Base-by-base conservation (phyloP, 2,329 filamentous ascomycete genomes). In the Colletotrichum magnum region DNA sequence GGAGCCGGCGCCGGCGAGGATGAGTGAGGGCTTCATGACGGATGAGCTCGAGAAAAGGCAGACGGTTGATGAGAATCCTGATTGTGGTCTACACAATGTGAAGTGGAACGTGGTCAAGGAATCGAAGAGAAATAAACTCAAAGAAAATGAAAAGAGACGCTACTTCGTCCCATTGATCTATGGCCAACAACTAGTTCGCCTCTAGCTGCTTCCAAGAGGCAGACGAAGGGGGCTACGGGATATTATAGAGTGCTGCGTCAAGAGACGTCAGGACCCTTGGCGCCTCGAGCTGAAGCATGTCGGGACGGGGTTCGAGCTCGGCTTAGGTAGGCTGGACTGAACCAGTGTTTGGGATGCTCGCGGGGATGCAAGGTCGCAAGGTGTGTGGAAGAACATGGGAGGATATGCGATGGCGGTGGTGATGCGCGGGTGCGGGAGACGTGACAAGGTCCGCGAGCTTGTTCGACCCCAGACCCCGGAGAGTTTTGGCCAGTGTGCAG, bases 271-370 rank as follows among this genome's bases (percentile, higher is more conserved):
- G 43, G 64, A 59, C 66, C 62, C 62, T 66, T 60, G 62, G 56
- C 51, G 56, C 50, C 26, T 51, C 62, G 45, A 45, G 50, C 47
- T 58, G 62, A 67, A 52, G 67, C 67, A 69, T 67, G 67, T 56
- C 62, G 56, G 56, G 56, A 67, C 53, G 47, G 61, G 62, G 62
- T 60, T 69, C 62, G 62, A 66, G 66, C 66, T 56, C 56, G 56
- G 56, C 50, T 39, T 51, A n/a, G 60, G 48, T 51, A n/a, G 60
- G 48, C 66, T 59, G 52, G 54, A 43, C 61, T 66, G 47, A 48
- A 51, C 61, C 66, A 60, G 67, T 36, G 62, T 69, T 69, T 69
- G 67, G 67, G 67, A 61, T 66, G 51, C 56, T 66, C 66, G 62
- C 62, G 43, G 66, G 61, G 62, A 32, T 47, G 41, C 51, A 26